phyloP scores from a whole-genome alignment of 305 asterid species.

The Fraxinus greggii region DNA sequence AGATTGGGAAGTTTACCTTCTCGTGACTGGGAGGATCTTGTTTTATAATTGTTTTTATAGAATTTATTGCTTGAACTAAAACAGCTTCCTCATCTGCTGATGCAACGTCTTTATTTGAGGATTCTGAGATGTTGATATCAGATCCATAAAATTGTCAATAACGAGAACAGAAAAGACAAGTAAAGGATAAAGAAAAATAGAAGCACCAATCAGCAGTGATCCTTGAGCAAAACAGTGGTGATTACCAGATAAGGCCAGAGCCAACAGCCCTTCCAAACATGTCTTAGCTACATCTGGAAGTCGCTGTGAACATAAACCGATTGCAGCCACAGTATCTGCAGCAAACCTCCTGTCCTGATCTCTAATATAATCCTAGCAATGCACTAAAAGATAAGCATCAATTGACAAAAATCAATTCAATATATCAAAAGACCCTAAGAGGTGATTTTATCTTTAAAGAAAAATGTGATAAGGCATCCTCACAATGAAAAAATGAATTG shows the following conservation, averaged over 20 bases:
- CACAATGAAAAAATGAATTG: slow-evolving; percentile 17
- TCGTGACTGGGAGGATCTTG: slow-evolving; percentile 74
- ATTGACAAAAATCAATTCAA: slow-evolving; percentile 26
- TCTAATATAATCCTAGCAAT: slow-evolving; percentile 79
- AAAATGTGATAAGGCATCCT: neutral
- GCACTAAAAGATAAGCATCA: slow-evolving; percentile 32
- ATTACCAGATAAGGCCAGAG: slow-evolving; percentile 69
- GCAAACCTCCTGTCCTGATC: slow-evolving; percentile 94
- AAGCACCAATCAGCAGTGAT: slow-evolving; percentile 20
- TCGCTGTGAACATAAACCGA: slow-evolving; percentile 79
- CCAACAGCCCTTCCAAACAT: slow-evolving; percentile 82
- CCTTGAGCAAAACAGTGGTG: slow-evolving; percentile 27
- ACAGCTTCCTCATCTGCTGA: slow-evolving; percentile 66
- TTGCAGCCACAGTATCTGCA: slow-evolving; percentile 91
- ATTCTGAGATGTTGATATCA: slow-evolving; percentile 45
- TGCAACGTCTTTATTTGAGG: slow-evolving; percentile 46
- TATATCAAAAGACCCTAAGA: neutral
- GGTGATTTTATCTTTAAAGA: neutral
- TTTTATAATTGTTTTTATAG: slow-evolving; percentile 76
- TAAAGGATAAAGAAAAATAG: slow-evolving; percentile 3
- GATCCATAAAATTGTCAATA: slow-evolving; percentile 24
- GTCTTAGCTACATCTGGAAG: slow-evolving; percentile 64
- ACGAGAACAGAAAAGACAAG: slow-evolving; percentile 2
- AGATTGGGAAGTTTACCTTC: slow-evolving; percentile 48
- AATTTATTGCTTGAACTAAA: slow-evolving; percentile 76